Conservation (phyloP, 805 yeast species). For the Candida endomychidarum region DNA sequence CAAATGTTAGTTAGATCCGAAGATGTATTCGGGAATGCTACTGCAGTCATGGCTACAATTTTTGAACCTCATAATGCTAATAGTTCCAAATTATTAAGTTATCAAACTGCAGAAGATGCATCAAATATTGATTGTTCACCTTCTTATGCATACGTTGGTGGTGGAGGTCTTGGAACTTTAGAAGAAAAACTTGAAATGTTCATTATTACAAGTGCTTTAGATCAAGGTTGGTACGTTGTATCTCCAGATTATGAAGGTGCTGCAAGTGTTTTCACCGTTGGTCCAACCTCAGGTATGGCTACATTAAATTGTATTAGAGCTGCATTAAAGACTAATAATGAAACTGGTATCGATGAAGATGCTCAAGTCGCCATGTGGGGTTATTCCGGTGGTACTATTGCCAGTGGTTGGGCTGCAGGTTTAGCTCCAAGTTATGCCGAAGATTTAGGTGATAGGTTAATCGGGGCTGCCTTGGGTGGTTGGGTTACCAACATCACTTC, state of each 20-base stretch:
- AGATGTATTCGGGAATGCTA: slow-evolving; percentile 26
- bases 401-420: slow-evolving; percentile 36
- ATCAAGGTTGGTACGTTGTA: slow-evolving; percentile 33
- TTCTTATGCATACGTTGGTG: slow-evolving; percentile 22
- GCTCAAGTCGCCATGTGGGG: slow-evolving; percentile 29
- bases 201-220: slow-evolving; percentile 20
- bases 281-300: slow-evolving; percentile 28
- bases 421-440: slow-evolving; percentile 35
- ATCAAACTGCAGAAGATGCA: slow-evolving; percentile 31
- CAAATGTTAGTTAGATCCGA: slow-evolving; percentile 22
- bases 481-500: slow-evolving; percentile 30
- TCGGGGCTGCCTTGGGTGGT: slow-evolving; percentile 37
- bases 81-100: slow-evolving; percentile 24
- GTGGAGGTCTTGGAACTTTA: slow-evolving; percentile 18
- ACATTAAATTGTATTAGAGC: slow-evolving; percentile 32
- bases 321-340: slow-evolving; percentile 17
- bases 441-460: slow-evolving; percentile 20
- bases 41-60: slow-evolving; percentile 25
- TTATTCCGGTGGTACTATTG: slow-evolving; percentile 36
- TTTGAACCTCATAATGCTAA: slow-evolving; percentile 30
- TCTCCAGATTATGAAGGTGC: slow-evolving; percentile 38
- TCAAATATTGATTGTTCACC: slow-evolving; percentile 25
- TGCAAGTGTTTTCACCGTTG: slow-evolving; percentile 29
- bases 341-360: slow-evolving; percentile 18
- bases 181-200: slow-evolving; percentile 19